Conservation (phyloP, 1,284 basidiomycete genomes). For the Abortiporus biennis region DNA sequence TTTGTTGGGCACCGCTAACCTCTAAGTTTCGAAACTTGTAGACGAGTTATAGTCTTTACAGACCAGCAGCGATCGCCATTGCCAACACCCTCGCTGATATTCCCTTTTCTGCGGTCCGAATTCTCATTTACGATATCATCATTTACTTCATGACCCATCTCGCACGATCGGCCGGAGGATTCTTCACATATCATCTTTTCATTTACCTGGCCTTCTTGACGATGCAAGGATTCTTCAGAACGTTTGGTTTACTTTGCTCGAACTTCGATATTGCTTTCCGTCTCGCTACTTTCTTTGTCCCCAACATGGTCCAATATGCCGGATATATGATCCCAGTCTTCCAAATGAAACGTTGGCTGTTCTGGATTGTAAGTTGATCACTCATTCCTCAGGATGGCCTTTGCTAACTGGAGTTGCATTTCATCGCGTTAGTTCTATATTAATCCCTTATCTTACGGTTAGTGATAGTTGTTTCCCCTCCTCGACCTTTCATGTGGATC, state of each 20-base stretch:
- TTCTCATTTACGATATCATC: conserved; percentile 63
- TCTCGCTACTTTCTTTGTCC: conserved; percentile 53
- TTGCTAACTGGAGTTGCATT: conserved; percentile 9
- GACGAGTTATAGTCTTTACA: conserved; percentile 78
- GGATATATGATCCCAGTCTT: conserved; percentile 73
- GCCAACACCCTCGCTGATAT: conserved; percentile 75
- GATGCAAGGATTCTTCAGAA: conserved; percentile 75
- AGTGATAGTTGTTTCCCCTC: conserved; percentile 8
- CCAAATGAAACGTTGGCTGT: conserved; percentile 84
- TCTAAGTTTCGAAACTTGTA: conserved; percentile 35
- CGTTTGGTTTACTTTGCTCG: conserved; percentile 57
- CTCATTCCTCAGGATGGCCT: not conserved
- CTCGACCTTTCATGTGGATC: not conserved
- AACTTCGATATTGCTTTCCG: conserved; percentile 65
- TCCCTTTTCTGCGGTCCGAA: conserved; percentile 62
- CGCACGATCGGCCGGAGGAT: conserved; percentile 53
- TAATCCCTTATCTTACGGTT: conserved; percentile 74
- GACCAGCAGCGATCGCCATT: conserved; percentile 67
- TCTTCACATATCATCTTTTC: conserved; percentile 71
- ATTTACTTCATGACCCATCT: conserved; percentile 75
- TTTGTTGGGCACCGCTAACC: conserved; percentile 20
- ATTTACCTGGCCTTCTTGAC: conserved; percentile 49
- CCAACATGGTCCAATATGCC: conserved; percentile 58
- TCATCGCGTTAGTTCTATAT: conserved; percentile 51
- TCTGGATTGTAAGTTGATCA: conserved; percentile 62